Base-by-base conservation (phyloP, 176 grass and related monocot genomes). In the Eleusine indica region DNA sequence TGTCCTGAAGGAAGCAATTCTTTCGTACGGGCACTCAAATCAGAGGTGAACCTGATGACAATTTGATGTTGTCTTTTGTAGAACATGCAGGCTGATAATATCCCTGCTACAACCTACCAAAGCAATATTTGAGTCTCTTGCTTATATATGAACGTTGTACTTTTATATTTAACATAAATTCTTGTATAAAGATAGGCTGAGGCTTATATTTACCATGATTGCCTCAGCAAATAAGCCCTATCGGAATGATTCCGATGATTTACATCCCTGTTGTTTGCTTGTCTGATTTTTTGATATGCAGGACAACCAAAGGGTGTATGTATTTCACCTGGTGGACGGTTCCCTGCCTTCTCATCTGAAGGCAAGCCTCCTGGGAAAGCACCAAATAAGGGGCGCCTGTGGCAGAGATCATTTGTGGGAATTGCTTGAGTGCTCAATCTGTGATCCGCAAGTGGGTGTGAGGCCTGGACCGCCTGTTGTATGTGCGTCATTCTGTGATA, bases 351-450 rank as follows among this genome's bases (percentile, higher is more conserved):
- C 81, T 74, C 77, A 54, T 87, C 78, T 38, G 89, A 95, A 83
- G 96, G 96, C 64, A 93, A 90, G 54, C 84, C 66, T 80, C 93
- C 96, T 79, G 87, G 83, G 86, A 96, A 71, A 92, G 80, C 80
- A 68, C 66, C 87, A 8, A 94, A 92, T 84, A 78, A 80, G 80
- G 91, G 94, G 87, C 96, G 96, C 78, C 86, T 99, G 25, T 25
- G 25, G 25, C 25, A 25, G 25, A 25, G 25, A 25, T 70, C 89
- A 96, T 89, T 67, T 99, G 66, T 99, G 96, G 96, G 96, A 99
- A 71, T 62, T 99, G 79, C 77, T 99, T 2, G 96, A 99, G 78
- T 96, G 93, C 86, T 96, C 96, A n/a, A 88, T 99, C 72, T 99
- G 96, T 58, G 91, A 99, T 80, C 96, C 91, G 60, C 79, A 73